Evolutionary conservation across 805 yeast genomes (phyloP).

Genomic region (Millerago galiae): DNA sequence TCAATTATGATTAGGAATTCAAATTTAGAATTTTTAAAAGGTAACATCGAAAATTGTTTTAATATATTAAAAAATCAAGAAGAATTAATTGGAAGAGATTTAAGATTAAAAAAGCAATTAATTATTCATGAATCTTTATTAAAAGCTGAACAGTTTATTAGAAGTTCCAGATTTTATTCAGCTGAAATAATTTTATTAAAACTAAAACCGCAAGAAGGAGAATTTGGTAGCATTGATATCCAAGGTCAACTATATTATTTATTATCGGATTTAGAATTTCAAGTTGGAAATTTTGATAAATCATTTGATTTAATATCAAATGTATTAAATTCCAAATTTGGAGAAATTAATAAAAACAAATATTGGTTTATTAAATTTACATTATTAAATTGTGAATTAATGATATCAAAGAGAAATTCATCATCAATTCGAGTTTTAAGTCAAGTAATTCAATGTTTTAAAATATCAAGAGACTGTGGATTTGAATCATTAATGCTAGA

Average conservation of each 20-base stretch:
- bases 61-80: conserved; percentile 30
- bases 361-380: conserved; percentile 41
- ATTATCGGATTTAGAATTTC: conserved; percentile 17
- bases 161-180: conserved; percentile 21
- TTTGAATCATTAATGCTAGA: conserved; percentile 39
- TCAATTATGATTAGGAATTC: conserved; percentile 35
- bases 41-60: conserved; percentile 36
- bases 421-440: conserved; percentile 46
- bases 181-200: conserved; percentile 20
- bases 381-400: conserved; percentile 39
- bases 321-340: conserved; percentile 8
- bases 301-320: conserved; percentile 20
- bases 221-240: conserved; percentile 22
- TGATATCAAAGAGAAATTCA: conserved; percentile 30
- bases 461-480: conserved; percentile 41
- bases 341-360: conserved; percentile 25
- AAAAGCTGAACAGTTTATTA: conserved; percentile 27
- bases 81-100: conserved; percentile 8
- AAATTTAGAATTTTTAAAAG: conserved; percentile 29
- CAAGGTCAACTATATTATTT: conserved; percentile 25
- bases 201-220: conserved; percentile 17
- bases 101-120: conserved; percentile 32
- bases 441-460: conserved; percentile 41
- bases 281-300: conserved; percentile 16
- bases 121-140: conserved; percentile 36